Base-by-base conservation (phyloP, 2,329 filamentous ascomycete genomes). In the Pseudogymnoascus sp. region DNA sequence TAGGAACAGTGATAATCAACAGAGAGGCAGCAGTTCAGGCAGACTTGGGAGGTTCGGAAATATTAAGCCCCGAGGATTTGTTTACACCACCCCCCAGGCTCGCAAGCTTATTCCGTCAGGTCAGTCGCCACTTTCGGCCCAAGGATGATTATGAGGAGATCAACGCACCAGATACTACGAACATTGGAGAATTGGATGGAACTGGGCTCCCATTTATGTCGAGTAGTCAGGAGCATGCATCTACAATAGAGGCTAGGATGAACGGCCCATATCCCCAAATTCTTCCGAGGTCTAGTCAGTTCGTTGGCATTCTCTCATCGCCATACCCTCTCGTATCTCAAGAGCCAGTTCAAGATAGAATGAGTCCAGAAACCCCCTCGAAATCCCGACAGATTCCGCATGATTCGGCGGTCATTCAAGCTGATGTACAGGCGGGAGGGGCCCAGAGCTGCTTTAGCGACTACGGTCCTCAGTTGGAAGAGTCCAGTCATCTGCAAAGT, bases 61-160 rank as follows among this genome's bases (percentile, higher is more conserved):
- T 73, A 40, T 62, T 61, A 24, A 65, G 64, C 31, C 66, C 68
- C 8, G 70, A 67, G 61, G 71, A 73, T 61, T 59, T 73, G 13
- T 73, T 73, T 61, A 71, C 70, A 10, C 63, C 71, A 7, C 57
- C 63, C 57, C 59, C 61, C 54, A 68, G 68, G 35, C 59, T 71
- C 33, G 66, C 70, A 29, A 67, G 64, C 37, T 65, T 71, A n/a
- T 71, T 73, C 60, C 68, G 64, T 37, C 67, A 70, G 57, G 67
- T 71, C 37, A 59, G 60, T 29, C 41, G 60, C 11, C 60, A 58
- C 35, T 54, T 54, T 33, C 47, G 10, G 10, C 47, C 29, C 9
- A 54, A 54, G 29, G 47, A 33, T 10, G 47, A 35, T 29, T 54
- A 54, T 54, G 47, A 35, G 29, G 29, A 33, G 47, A 54, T 54